These are phyloP conservation scores for Cornus florida DNA, from an alignment of 148 eudicot species.

Conservation along the genomic window DNA sequence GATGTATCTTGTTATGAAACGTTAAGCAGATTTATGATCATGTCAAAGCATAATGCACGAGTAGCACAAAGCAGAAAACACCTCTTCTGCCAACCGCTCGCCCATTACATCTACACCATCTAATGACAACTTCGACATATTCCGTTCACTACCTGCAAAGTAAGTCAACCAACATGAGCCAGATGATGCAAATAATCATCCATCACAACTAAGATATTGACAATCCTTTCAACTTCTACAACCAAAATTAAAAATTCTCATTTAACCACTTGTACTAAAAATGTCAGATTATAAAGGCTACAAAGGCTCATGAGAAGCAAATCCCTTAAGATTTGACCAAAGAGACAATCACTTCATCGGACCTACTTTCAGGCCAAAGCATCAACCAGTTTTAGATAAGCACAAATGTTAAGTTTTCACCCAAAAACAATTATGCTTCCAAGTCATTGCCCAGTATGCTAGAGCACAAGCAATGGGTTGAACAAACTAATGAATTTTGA, in stretches of 20 bases:
- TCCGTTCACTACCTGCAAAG: constrained; percentile 81
- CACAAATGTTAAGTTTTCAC: too few species aligned
- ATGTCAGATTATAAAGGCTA: neutral
- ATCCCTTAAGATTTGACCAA: neutral
- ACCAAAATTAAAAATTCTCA: neutral
- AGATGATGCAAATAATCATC: neutral
- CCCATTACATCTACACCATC: constrained; percentile 99
- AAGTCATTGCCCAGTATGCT: constrained; percentile 2
- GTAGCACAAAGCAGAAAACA: constrained; percentile 22
- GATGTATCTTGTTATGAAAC: constrained; percentile 5
- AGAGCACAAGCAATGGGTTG: neutral
- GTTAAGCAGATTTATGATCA: neutral
- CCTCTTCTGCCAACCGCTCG: constrained; percentile 88
- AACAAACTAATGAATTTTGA: neutral
- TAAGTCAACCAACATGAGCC: constrained; percentile 11
- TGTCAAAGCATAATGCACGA: constrained; percentile 1
- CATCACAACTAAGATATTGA: neutral
- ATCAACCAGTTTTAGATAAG: neutral
- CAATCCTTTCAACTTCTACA: neutral
- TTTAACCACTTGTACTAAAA: neutral
- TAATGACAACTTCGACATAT: constrained; percentile 59
- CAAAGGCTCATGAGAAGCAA: neutral
- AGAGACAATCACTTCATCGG: neutral
- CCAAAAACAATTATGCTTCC: neutral
- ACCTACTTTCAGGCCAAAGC: neutral